Conservation (phyloP, 2,329 filamentous ascomycete genomes). For the Clarireedia homoeocarpa region DNA sequence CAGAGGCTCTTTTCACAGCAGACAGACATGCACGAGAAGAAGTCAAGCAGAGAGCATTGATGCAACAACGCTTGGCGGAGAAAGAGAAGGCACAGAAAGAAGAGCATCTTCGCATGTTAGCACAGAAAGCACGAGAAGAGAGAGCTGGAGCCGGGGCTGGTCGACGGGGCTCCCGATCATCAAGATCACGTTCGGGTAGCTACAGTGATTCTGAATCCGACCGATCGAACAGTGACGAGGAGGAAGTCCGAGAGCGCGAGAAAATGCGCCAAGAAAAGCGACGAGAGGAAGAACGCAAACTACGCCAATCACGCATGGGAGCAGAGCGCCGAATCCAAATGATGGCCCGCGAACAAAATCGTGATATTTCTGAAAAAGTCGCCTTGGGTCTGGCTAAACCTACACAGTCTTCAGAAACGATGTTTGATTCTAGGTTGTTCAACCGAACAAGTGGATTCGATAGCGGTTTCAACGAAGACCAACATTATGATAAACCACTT, state of each 20-base stretch:
- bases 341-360: conserved; percentile 89
- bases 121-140: conserved; percentile 87
- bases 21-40: conserved; percentile 94
- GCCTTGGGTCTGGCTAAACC: conserved; percentile 91
- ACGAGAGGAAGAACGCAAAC: conserved; percentile 78
- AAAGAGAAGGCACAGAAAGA: conserved; percentile 95
- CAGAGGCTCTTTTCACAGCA: conserved; percentile 88
- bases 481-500: conserved; percentile 92
- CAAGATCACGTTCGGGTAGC: conserved; percentile 38
- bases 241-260: conserved; percentile 68
- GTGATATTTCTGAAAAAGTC: conserved; percentile 95
- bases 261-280: conserved; percentile 68
- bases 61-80: conserved; percentile 94
- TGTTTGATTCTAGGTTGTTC: conserved; percentile 95
- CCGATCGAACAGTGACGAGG: conserved; percentile 41
- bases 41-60: conserved; percentile 81
- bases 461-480: conserved; percentile 92
- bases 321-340: conserved; percentile 85
- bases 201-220: conserved; percentile 46
- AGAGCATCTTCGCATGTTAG: conserved; percentile 78
- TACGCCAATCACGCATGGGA: conserved; percentile 92
- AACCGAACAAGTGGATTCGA: conserved; percentile 90
- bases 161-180: conserved; percentile 31
- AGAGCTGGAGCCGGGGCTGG: conserved; percentile 47
- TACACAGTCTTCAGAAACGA: conserved; percentile 81